Base-by-base conservation (phyloP, 306 rosid genomes). In the Ceratonia siliqua region DNA sequence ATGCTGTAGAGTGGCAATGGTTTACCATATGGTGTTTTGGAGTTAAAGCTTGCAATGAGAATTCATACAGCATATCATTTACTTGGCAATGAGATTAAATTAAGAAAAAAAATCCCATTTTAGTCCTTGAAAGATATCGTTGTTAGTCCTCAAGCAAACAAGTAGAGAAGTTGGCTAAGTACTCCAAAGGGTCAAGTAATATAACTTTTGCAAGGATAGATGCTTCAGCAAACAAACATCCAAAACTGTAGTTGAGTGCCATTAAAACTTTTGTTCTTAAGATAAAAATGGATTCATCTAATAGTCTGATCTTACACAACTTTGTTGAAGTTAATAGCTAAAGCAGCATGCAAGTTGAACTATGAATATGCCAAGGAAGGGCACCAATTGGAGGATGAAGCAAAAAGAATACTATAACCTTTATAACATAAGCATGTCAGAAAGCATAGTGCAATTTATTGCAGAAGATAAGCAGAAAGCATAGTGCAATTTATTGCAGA, bases 101-200 rank as follows among this genome's bases (percentile, higher is more conserved):
- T 3, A 35, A 35, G 8, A 54, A 24, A 8, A 54, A 22, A n/a
- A n/a, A n/a, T n/a, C n/a, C n/a, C n/a, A n/a, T n/a, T n/a, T n/a
- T n/a, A n/a, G n/a, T n/a, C n/a, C n/a, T n/a, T n/a, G n/a, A n/a
- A n/a, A n/a, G n/a, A n/a, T n/a, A n/a, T n/a, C n/a, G n/a, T n/a
- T 93, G 98, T 50, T 95, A 93, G 78, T 72, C 87, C 63, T 89
- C 82, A 20, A 87, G 74, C 84, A 90, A 90, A 82, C 92, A 89
- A 13, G 90, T 93, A 12, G 89, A 90, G 78, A 93, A 86, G 82
- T 82, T 93, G 85, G 91, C 95, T 24, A 89, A 93, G 82, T 95
- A 90, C 86, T 89, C 87, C 92, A 90, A 87, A 80, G 86, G 84
- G 80, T 78, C 76, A 46, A 87, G 82, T 17, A 80, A 72, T 82